Percentiles rank a stretch among this genome's conserved stretches.
Conservation (phyloP, 148 eudicot genomes). For the Limonium bicolor region DNA sequence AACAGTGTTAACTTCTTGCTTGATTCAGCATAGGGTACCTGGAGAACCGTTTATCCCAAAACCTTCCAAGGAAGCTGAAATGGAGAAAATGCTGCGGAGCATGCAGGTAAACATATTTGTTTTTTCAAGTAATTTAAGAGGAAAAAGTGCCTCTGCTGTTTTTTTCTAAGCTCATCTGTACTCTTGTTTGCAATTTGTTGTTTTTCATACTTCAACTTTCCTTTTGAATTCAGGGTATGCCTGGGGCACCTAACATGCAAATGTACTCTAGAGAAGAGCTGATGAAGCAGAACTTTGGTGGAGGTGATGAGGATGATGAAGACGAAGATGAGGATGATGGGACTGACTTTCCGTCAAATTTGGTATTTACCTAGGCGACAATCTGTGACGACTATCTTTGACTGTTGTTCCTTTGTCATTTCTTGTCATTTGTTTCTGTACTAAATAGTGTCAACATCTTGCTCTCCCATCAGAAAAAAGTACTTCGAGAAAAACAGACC, state of each 20-base stretch:
- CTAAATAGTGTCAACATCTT: constrained; percentile 7
- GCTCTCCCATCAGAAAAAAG: constrained; percentile 41
- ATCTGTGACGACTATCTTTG: not conserved
- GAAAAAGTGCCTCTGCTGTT: not conserved
- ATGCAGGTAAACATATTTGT: constrained; percentile 47
- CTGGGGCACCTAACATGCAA: constrained; percentile 95
- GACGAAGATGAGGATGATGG: constrained; percentile 61
- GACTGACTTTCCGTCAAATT: constrained; percentile 40
- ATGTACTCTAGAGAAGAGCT: constrained; percentile 92
- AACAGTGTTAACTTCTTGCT: no score
- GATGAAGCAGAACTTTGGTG: constrained; percentile 51
- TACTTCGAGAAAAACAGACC: constrained; percentile 33
- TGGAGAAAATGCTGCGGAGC: constrained; percentile 74
- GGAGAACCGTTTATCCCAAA: constrained; percentile 82
- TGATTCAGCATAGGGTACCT: constrained; percentile 59
- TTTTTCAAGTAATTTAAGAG: not conserved
- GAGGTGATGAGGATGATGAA: constrained; percentile 47
- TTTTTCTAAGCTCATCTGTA: not conserved
- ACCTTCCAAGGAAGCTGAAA: constrained; percentile 83
- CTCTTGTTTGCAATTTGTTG: not conserved
- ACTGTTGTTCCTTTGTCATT: not conserved
- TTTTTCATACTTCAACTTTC: not conserved
- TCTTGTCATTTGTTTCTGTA: not conserved
- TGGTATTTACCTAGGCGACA: constrained; percentile 42
- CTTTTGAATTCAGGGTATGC: constrained; percentile 64